A percentile compares a stretch with the other conserved stretches of the same genome.
Conservation (phyloP, 2,329 filamentous ascomycete genomes). For the Allantophomopsis lycopodina region DNA sequence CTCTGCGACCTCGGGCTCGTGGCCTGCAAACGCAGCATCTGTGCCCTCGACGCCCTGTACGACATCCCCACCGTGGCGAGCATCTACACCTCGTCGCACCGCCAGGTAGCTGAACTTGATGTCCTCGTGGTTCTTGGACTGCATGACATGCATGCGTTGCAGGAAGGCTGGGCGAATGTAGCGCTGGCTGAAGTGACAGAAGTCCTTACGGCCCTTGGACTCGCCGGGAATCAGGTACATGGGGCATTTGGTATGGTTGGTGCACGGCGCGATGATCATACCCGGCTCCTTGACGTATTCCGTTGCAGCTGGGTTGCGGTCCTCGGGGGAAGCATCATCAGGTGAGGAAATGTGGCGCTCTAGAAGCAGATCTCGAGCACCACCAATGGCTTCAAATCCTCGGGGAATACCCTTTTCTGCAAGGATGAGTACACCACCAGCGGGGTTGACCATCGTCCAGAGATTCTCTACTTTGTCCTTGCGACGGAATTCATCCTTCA, state of each 20-base stretch:
- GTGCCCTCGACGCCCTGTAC: slow-evolving; percentile 42
- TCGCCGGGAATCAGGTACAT: slow-evolving; percentile 70
- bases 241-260: slow-evolving; percentile 76
- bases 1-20: slow-evolving; percentile 27
- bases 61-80: slow-evolving; percentile 26
- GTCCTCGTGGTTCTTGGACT: slow-evolving; percentile 73
- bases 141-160: slow-evolving; percentile 57
- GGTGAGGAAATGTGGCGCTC: slow-evolving; percentile 60
- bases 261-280: slow-evolving; percentile 65
- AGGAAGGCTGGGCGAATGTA: slow-evolving; percentile 76
- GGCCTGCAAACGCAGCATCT: slow-evolving; percentile 58
- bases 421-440: slow-evolving; percentile 76
- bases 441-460: slow-evolving; percentile 72
- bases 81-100: slow-evolving; percentile 58
- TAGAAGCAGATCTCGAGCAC: slow-evolving; percentile 67
- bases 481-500: slow-evolving; percentile 64
- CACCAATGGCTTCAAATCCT: slow-evolving; percentile 85
- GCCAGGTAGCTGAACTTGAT: slow-evolving; percentile 83
- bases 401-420: slow-evolving; percentile 84
- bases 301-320: slow-evolving; percentile 11
- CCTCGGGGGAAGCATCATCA: slow-evolving; percentile 26
- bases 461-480: slow-evolving; percentile 75
- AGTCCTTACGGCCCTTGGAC: slow-evolving; percentile 67
- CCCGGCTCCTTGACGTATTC: slow-evolving; percentile 35
- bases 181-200: slow-evolving; percentile 81